phyloP scores from a whole-genome alignment of 768 basidiomycete species.

The Mycena crocata region DNA sequence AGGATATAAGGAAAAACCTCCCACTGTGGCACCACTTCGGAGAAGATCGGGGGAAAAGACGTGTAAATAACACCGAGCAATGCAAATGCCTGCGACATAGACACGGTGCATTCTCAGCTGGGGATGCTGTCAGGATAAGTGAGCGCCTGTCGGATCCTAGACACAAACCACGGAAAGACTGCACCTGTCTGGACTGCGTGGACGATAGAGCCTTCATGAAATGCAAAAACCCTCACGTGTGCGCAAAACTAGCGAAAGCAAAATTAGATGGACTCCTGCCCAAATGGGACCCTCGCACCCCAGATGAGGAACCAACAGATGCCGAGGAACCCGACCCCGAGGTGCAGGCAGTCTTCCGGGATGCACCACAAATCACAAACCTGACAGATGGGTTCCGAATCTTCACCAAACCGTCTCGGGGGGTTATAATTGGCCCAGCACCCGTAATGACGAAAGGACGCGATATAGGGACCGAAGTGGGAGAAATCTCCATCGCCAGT shows the following conservation, averaged over 20 bases:
- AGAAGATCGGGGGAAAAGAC: neutral
- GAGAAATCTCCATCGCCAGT: neutral
- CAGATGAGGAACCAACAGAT: neutral
- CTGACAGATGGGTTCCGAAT: neutral
- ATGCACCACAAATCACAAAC: neutral
- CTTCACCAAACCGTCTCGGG: neutral
- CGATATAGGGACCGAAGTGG: neutral
- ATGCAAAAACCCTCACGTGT: neutral
- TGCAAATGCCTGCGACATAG: neutral
- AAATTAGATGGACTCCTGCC: neutral
- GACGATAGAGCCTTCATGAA: neutral
- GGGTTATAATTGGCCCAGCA: neutral
- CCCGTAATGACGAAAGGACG: neutral
- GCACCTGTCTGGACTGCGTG: neutral
- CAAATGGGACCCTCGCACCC: neutral
- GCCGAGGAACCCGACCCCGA: neutral
- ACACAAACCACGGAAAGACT: neutral
- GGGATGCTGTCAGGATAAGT: neutral
- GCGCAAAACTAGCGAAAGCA: neutral
- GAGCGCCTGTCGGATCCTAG: neutral
- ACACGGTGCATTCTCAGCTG: neutral
- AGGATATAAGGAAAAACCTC: neutral
- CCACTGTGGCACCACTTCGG: neutral
- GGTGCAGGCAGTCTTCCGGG: neutral
- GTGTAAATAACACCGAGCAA: neutral